Conservation (phyloP, 768 basidiomycete species). For the Ephemerocybe angulata region DNA sequence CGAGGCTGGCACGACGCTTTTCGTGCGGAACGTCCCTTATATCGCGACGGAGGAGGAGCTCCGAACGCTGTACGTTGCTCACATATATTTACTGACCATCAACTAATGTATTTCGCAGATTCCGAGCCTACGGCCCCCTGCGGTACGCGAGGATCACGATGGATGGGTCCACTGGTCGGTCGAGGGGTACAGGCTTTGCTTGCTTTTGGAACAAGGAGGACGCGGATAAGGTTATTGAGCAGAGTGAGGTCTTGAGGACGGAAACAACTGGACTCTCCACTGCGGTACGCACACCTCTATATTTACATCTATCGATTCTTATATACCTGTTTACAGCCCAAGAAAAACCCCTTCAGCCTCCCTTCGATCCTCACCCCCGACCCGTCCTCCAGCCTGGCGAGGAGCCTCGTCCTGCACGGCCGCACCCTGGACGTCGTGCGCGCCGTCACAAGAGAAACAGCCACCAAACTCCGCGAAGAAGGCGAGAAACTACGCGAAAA, state of each 20-base stretch:
- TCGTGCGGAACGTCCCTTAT: conserved; percentile 92
- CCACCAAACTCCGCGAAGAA: conserved; percentile 83
- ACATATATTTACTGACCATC: no score
- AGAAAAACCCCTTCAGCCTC: conserved; percentile 82
- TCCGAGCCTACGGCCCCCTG: conserved; percentile 87
- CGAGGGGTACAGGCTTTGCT: conserved; percentile 92
- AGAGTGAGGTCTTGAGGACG: conserved; percentile 66
- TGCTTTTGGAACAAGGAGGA: conserved; percentile 95
- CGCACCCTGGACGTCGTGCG: conserved; percentile 86
- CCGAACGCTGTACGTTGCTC: conserved; percentile 73
- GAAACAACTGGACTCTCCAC: conserved; percentile 53
- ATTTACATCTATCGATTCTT: background rate
- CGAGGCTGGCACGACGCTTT: conserved; percentile 87
- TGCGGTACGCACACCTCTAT: conserved; percentile 20
- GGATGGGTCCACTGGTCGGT: conserved; percentile 78
- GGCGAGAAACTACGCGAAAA: conserved; percentile 83
- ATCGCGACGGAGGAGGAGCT: conserved; percentile 92
- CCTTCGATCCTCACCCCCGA: conserved; percentile 92
- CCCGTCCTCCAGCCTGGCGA: conserved; percentile 80
- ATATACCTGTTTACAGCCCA: conserved; percentile 33
- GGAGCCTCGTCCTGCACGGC: conserved; percentile 84
- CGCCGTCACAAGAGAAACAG: conserved; percentile 88
- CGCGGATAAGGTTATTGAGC: conserved; percentile 79
- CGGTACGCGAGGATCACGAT: conserved; percentile 91
- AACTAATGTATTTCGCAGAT: conserved; percentile 55